Evolutionary conservation across 108 stramenopile species (phyloP).

Genomic region (Cyclotella sp.): DNA sequence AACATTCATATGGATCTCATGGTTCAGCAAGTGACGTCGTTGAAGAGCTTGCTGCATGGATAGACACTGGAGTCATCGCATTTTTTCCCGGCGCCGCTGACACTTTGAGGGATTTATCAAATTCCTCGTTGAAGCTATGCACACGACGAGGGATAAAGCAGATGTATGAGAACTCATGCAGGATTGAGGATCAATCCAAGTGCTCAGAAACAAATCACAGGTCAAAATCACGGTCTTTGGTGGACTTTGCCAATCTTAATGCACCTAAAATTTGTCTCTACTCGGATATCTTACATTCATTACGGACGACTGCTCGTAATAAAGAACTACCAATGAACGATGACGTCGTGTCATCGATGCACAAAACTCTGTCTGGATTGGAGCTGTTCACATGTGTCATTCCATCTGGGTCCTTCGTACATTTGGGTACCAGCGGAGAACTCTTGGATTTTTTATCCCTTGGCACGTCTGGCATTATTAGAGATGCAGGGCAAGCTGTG

Average conservation of each 20-base stretch:
- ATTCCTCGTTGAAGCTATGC: constrained; percentile 39
- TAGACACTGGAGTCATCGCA: constrained; percentile 79
- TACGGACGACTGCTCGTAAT: constrained; percentile 33
- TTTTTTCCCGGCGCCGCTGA: constrained; percentile 68
- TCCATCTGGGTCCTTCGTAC: constrained; percentile 66
- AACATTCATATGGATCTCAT: constrained; percentile 8
- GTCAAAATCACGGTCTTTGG: constrained; percentile 17
- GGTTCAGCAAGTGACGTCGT: constrained; percentile 10
- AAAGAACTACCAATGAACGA: not conserved
- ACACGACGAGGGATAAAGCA: constrained; percentile 52
- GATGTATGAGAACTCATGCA: constrained; percentile 31
- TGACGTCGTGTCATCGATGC: constrained; percentile 20
- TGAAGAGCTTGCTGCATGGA: constrained; percentile 61
- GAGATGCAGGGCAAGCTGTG: not conserved
- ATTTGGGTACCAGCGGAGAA: constrained; percentile 81
- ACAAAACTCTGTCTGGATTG: constrained; percentile 43
- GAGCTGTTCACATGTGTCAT: constrained; percentile 53
- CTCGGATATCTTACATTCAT: constrained; percentile 40
- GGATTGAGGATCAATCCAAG: not conserved
- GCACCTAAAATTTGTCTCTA: constrained; percentile 42
- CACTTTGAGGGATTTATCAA: constrained; percentile 48
- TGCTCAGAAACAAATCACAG: not conserved
- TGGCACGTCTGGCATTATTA: constrained; percentile 12
- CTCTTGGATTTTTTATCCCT: constrained; percentile 64
- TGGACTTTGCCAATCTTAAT: constrained; percentile 41